phyloP scores from a whole-genome alignment of 768 basidiomycete species.

The Symmetrospora coprosmae region DNA sequence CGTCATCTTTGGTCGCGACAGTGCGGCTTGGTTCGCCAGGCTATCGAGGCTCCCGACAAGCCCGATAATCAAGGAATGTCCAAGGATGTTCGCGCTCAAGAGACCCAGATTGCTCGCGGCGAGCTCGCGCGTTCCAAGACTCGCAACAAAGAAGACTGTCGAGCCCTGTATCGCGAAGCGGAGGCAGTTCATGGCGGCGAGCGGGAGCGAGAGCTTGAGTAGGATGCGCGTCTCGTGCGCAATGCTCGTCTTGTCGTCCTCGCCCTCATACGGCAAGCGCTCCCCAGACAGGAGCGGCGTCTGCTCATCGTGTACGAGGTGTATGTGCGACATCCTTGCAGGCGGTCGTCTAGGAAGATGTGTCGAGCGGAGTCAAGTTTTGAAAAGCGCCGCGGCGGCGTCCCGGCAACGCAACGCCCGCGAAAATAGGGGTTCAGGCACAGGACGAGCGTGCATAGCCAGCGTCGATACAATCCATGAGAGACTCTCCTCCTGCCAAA shows the following conservation, averaged over 20 bases:
- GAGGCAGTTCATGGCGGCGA: background rate
- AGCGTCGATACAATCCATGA: no score
- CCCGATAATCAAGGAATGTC: background rate
- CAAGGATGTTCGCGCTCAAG: background rate
- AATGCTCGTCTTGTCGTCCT: background rate
- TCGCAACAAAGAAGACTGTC: background rate
- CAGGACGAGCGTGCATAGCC: no score
- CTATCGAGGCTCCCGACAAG: constrained; percentile 1
- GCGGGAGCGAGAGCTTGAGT: background rate
- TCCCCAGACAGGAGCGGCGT: no score
- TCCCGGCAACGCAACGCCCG: no score
- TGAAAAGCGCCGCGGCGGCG: no score
- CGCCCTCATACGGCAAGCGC: background rate
- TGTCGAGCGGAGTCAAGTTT: no score
- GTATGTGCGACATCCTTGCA: no score
- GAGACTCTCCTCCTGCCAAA: no score
- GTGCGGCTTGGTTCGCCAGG: constrained; percentile 20
- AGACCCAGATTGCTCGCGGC: background rate
- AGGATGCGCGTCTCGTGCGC: background rate
- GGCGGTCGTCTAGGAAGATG: no score
- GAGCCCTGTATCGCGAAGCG: background rate
- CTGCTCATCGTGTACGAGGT: no score
- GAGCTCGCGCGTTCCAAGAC: background rate
- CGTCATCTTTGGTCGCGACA: no score
- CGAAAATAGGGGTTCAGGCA: no score